phyloP scores from a whole-genome alignment of 768 basidiomycete genomes.

The Galerina sulciceps region DNA sequence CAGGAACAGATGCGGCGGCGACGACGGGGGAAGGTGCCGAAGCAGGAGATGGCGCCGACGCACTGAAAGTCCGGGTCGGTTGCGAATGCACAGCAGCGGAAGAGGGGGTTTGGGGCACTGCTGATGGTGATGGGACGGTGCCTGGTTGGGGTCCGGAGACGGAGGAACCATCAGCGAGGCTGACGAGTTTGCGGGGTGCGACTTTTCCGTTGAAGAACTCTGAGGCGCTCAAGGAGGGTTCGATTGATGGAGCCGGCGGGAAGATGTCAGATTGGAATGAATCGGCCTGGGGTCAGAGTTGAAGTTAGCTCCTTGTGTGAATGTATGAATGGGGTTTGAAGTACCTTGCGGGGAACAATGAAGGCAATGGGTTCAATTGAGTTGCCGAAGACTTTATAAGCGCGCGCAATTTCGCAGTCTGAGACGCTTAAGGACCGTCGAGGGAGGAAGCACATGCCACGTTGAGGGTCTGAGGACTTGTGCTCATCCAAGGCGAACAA shows the following conservation, averaged over 20 bases:
- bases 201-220: conserved; percentile 91
- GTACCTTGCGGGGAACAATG: conserved; percentile 90
- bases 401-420: conserved; percentile 95
- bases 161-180: conserved; percentile 70
- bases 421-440: conserved; percentile 85
- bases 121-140: conserved; percentile 26
- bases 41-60: conserved; percentile 30
- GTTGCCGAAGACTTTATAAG: conserved; percentile 81
- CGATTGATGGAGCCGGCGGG: conserved; percentile 85
- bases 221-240: conserved; percentile 77
- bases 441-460: conserved; percentile 97
- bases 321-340: conserved; percentile 19
- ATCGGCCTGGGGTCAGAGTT: conserved; percentile 71
- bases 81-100: conserved; percentile 32
- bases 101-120: conserved; percentile 36
- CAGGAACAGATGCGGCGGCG: conserved; percentile 10
- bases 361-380: conserved; percentile 91
- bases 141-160: conserved; percentile 31
- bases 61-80: conserved; percentile 35
- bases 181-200: conserved; percentile 76
- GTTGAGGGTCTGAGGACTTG: conserved; percentile 90
- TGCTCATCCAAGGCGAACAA: conserved; percentile 80
- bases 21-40: conserved; percentile 17
- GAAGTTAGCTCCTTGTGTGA: conserved; percentile 2
- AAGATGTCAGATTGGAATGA: conserved; percentile 98